A percentile compares a stretch with the other conserved stretches of the same genome.
Conservation (phyloP, 2,329 filamentous ascomycete genomes). For the Fusarium oxysporum region DNA sequence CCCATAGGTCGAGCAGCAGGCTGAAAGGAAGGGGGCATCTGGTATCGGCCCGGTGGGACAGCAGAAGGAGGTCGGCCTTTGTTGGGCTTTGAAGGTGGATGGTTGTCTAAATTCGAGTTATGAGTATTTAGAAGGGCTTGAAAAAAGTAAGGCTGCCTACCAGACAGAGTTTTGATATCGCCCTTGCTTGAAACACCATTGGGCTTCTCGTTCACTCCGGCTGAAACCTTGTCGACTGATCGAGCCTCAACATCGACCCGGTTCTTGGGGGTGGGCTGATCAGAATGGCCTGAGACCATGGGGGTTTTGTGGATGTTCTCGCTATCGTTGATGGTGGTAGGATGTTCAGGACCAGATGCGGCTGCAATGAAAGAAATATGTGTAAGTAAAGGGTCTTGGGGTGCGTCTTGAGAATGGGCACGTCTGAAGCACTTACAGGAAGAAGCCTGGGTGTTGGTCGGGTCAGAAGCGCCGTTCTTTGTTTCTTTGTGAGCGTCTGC, state of each 20-base stretch:
- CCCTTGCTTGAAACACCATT: conserved; percentile 30
- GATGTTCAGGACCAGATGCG: conserved; percentile 31
- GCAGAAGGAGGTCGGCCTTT: conserved; percentile 47
- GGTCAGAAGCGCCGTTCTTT: conserved; percentile 14
- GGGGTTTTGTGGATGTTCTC: conserved; percentile 29
- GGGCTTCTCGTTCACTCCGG: conserved; percentile 21
- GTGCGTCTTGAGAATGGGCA: neutral
- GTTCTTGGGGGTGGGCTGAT: conserved; percentile 41
- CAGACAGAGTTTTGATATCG: conserved; percentile 30
- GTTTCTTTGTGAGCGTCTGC: conserved; percentile 21
- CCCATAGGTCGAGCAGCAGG: conserved; percentile 50
- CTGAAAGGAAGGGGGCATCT: conserved; percentile 58
- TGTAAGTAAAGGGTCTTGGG: conserved; percentile 21
- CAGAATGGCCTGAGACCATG: conserved; percentile 29
- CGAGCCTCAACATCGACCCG: conserved; percentile 21
- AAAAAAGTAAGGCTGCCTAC: conserved; percentile 20
- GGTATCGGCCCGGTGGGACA: conserved; percentile 53
- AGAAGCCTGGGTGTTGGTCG: conserved; percentile 26
- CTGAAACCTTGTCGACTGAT: conserved; percentile 10
- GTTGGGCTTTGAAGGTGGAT: conserved; percentile 26
- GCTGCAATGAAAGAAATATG: conserved; percentile 14
- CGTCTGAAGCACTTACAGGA: conserved; percentile 39
- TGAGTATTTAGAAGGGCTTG: conserved; percentile 16
- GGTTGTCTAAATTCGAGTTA: conserved; percentile 23
- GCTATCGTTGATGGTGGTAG: conserved; percentile 26